These are phyloP conservation scores for Stachybotrys chartarum DNA, from an alignment of 2,329 filamentous ascomycete genomes.

Conservation along the genomic window DNA sequence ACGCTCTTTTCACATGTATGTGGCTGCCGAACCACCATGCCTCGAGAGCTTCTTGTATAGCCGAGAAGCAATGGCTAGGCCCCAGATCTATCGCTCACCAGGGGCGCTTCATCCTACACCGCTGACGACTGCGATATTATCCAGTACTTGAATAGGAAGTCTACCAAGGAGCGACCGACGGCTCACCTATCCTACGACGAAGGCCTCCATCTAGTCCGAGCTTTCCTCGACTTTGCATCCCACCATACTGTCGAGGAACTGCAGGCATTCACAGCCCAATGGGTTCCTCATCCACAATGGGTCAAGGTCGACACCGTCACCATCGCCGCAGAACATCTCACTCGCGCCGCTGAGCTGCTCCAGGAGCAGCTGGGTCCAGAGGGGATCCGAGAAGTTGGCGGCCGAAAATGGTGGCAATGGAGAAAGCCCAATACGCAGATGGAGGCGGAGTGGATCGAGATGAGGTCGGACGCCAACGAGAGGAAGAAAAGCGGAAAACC, in stretches of 20 bases:
- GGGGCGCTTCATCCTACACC: neutral
- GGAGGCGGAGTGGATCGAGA: conserved; percentile 92
- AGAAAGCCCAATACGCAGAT: conserved; percentile 56
- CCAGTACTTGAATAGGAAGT: conserved; percentile 76
- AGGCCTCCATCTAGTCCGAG: conserved; percentile 77
- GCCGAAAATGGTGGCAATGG: conserved; percentile 87
- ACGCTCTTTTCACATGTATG: conserved; percentile 82
- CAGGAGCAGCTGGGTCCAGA: conserved; percentile 68
- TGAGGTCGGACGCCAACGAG: conserved; percentile 67
- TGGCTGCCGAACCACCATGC: conserved; percentile 3
- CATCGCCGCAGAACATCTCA: conserved; percentile 58
- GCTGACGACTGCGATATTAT: neutral
- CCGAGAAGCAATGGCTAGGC: neutral
- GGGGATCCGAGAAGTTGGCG: conserved; percentile 71
- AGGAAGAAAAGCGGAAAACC: conserved; percentile 55
- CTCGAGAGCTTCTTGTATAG: neutral
- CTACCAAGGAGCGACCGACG: conserved; percentile 70
- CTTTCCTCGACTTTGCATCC: conserved; percentile 78
- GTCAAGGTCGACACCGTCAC: conserved; percentile 66
- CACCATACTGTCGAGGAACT: conserved; percentile 89
- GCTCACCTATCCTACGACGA: conserved; percentile 92
- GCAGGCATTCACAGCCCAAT: conserved; percentile 84
- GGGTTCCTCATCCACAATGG: conserved; percentile 86
- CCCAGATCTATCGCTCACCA: neutral
- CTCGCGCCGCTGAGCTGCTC: conserved; percentile 59